A percentile compares a stretch with the other conserved stretches of the same genome.
phyloP scores from a whole-genome alignment of 2,329 filamentous ascomycete genomes.

The Fusarium annulatum region DNA sequence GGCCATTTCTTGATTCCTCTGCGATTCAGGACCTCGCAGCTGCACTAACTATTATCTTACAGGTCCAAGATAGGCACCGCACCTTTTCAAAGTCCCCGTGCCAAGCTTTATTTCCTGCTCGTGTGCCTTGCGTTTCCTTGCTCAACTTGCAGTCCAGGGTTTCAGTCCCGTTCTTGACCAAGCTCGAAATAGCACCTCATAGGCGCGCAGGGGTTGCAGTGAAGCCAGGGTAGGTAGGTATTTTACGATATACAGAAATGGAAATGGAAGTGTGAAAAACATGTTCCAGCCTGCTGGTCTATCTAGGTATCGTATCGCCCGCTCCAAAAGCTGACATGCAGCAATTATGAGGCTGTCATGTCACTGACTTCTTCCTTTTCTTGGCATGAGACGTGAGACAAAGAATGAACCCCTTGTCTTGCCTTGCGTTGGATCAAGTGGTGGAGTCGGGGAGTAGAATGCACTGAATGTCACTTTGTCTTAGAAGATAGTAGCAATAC shows the following conservation, averaged over 20 bases:
- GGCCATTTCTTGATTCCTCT: neutral
- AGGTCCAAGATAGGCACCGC: neutral
- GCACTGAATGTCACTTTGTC: constrained; percentile 11
- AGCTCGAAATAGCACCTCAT: constrained; percentile 23
- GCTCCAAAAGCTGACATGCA: constrained; percentile 15
- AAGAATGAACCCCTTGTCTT: neutral
- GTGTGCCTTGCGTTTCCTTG: constrained; percentile 18
- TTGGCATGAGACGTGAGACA: constrained; percentile 7
- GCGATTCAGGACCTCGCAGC: neutral
- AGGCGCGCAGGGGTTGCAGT: neutral
- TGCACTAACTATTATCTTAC: neutral
- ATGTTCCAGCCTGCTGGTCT: neutral
- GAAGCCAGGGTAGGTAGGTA: constrained; percentile 1
- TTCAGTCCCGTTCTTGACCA: neutral
- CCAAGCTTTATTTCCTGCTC: constrained; percentile 22
- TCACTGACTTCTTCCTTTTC: neutral
- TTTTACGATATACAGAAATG: neutral
- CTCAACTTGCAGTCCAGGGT: neutral
- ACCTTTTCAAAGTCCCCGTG: constrained; percentile 14
- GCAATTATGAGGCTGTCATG: constrained; percentile 4
- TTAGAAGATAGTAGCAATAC: neutral
- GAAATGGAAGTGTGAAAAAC: neutral
- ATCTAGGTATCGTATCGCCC: neutral
- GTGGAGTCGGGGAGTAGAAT: constrained; percentile 1
- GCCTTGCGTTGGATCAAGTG: neutral